Base-by-base conservation (phyloP, 2,329 filamentous ascomycete genomes). In the Cladosporium colombiae region DNA sequence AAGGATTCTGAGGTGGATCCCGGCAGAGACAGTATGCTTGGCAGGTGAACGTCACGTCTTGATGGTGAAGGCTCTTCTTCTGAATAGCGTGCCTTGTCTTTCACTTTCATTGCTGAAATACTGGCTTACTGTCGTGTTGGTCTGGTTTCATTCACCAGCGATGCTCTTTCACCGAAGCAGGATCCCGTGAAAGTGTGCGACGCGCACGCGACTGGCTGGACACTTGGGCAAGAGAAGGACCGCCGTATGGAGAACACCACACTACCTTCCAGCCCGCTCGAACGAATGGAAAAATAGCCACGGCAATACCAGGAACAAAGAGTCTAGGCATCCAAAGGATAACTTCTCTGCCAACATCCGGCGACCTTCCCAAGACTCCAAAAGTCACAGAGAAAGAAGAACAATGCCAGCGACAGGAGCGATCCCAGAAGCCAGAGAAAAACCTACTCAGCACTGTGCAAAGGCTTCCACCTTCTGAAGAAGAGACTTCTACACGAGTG, bases 31-130 rank as follows among this genome's bases (percentile, higher is more conserved):
- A 14, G 25, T 35, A 35, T 57, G 55, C 55, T 57, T 57, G 55
- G 55, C 55, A 40, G 55, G 21, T 25, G 16, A 21, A 57, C 55
- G 6, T 57, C 55, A 57, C 55, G 31, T 57, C 55, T 40, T 40
- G 11, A 4, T 40, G 6, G n/a, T 40, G 23, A 23, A 13, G 14
- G 5, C 7, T n/a, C 27, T 31, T n/a, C 11, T 4, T 21, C n/a
- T 5, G 16, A 5, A 21, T 21, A 29, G 27, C 31, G 52, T 21
- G 18, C 18, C 5, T 16, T 13, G 8, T 10, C 5, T n/a, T n/a
- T 13, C 27, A 21, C 31, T 18, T 21, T 4, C 5, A 16, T 21
- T 33, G 52, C 31, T 21, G 18, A 33, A 33, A 6, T 5, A 33
- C 18, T 23, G 27, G 16, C 11, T 11, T 11, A 13, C 5, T 18